A percentile compares a stretch with the other conserved stretches of the same genome.
These are phyloP conservation scores for Kwoniella mangroviensis DNA, from an alignment of 768 basidiomycete species.

Conservation along the genomic window DNA sequence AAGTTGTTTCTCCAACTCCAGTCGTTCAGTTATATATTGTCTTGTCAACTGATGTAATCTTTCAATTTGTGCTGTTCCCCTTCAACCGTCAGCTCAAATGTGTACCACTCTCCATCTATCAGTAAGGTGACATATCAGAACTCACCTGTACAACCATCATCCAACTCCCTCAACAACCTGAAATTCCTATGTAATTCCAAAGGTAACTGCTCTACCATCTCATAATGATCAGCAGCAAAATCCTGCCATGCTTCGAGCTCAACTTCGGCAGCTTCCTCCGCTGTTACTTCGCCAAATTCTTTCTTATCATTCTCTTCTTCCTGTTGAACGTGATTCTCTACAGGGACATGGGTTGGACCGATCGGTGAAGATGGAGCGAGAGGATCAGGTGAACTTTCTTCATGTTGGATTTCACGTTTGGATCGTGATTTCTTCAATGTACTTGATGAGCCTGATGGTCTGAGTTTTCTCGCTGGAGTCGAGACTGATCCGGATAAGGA, in stretches of 20 bases:
- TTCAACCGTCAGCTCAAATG: not conserved
- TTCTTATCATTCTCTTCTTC: not conserved
- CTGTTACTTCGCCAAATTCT: constrained; percentile 1
- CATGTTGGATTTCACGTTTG: not conserved
- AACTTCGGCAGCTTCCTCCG: constrained; percentile 25
- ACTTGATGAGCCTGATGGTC: not conserved
- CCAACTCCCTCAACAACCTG: constrained; percentile 55
- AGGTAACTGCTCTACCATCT: constrained; percentile 58
- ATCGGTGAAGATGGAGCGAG: not conserved
- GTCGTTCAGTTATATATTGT: constrained; percentile 31
- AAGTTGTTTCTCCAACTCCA: constrained; percentile 7
- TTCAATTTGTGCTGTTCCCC: constrained; percentile 40
- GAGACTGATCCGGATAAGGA: not conserved
- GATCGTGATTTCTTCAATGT: constrained; percentile 8
- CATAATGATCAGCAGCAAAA: constrained; percentile 53
- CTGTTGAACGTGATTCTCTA: too few relatives aligned
- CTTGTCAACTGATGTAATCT: constrained; percentile 44
- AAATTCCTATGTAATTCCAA: constrained; percentile 58
- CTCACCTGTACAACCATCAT: constrained; percentile 54
- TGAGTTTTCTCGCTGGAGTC: not conserved
- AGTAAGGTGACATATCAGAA: not conserved
- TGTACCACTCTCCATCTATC: not conserved
- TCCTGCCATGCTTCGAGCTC: constrained; percentile 53
- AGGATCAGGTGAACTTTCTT: constrained; percentile 5
- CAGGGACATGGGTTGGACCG: not conserved